A percentile compares a stretch with the other conserved stretches of the same genome.
Evolutionary conservation across 2,329 filamentous ascomycete genomes (phyloP).

Genomic region (Aciculosporium take): DNA sequence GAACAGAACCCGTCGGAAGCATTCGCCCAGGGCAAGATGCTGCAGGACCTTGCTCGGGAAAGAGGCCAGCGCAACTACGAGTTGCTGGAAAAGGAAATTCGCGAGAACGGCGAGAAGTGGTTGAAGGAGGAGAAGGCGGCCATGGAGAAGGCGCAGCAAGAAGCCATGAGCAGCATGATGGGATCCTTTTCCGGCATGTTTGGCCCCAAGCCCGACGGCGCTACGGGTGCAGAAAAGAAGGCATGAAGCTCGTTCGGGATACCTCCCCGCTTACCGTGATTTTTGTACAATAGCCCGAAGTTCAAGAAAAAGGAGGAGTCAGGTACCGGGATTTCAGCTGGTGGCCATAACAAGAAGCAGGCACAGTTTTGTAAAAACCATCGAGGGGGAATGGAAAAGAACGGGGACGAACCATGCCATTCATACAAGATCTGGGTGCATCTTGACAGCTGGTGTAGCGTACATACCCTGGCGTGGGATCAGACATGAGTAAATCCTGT

Average conservation of each 20-base stretch:
- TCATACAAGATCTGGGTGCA: constrained; percentile 3
- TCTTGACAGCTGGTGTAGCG: constrained; percentile 1
- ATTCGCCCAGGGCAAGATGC: constrained; percentile 86
- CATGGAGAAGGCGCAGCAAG: constrained; percentile 79
- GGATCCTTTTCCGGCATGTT: constrained; percentile 40
- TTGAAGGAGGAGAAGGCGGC: constrained; percentile 81
- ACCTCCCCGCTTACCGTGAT: background rate
- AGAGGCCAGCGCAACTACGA: constrained; percentile 83
- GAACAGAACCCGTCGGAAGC: constrained; percentile 61
- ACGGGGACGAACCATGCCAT: background rate
- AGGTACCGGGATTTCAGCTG: too few relatives aligned
- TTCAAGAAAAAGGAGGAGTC: background rate
- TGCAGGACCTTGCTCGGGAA: constrained; percentile 87
- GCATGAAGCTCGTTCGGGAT: constrained; percentile 3
- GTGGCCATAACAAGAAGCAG: background rate
- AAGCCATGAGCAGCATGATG: constrained; percentile 89
- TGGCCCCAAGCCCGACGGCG: constrained; percentile 8
- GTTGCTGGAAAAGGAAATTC: constrained; percentile 76
- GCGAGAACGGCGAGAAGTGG: constrained; percentile 89
- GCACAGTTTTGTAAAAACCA: background rate
- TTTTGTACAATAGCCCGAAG: background rate
- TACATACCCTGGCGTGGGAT: background rate
- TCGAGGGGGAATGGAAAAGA: background rate
- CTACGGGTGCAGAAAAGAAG: constrained; percentile 7
- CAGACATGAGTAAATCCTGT: background rate